phyloP scores from a whole-genome alignment of 2,329 filamentous ascomycete species.

The Hirsutella minnesotensis region DNA sequence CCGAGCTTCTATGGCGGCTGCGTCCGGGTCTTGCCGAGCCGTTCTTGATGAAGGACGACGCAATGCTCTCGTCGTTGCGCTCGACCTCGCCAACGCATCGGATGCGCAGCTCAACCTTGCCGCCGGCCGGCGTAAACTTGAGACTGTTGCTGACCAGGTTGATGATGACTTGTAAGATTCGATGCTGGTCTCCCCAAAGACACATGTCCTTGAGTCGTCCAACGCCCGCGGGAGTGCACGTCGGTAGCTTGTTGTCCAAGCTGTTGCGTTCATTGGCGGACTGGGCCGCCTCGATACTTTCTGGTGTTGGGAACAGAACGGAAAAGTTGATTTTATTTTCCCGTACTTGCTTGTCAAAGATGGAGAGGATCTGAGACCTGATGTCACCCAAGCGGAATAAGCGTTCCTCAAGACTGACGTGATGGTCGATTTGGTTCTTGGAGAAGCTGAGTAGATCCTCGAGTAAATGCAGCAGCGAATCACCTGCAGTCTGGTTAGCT shows the following conservation, averaged over 20 bases:
- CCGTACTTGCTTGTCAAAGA: constrained; percentile 81
- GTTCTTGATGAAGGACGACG: constrained; percentile 36
- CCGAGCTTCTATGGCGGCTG: constrained; percentile 27
- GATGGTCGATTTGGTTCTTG: constrained; percentile 87
- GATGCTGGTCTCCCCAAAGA: constrained; percentile 84
- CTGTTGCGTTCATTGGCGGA: neutral
- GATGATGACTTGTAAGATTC: constrained; percentile 86
- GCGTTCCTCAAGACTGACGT: constrained; percentile 68
- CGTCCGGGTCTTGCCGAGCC: constrained; percentile 21
- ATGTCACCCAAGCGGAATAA: constrained; percentile 82
- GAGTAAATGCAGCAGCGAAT: constrained; percentile 72
- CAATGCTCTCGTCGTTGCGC: constrained; percentile 30
- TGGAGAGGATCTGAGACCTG: constrained; percentile 67
- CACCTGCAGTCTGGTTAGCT: no score
- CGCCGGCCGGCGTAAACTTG: constrained; percentile 75
- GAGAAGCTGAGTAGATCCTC: constrained; percentile 88
- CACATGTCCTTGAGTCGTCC: constrained; percentile 74
- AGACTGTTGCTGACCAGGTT: constrained; percentile 85
- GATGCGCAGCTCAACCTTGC: constrained; percentile 65
- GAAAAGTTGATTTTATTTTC: constrained; percentile 65
- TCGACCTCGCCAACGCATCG: constrained; percentile 56
- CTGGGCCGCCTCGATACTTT: no score
- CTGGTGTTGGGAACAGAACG: constrained; percentile 42
- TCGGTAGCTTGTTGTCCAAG: constrained; percentile 39
- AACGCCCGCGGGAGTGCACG: constrained; percentile 50